These are phyloP conservation scores for Mycena sp. DNA, from an alignment of 1,284 basidiomycete genomes.

Conservation along the genomic window DNA sequence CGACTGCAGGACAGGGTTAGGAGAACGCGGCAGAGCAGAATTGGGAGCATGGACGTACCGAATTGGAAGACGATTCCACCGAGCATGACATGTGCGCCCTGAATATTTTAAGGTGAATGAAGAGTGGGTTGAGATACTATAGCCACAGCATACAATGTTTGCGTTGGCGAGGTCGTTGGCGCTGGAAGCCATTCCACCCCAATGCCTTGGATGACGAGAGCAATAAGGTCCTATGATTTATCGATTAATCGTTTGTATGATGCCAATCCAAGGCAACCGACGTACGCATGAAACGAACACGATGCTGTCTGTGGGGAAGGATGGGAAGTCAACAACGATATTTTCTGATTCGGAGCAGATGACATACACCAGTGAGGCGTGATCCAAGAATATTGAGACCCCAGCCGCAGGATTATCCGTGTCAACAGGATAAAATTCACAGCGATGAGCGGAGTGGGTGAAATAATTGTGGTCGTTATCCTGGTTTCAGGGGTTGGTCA, in stretches of 20 bases:
- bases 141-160: constrained; percentile 12
- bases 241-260: background rate
- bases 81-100: constrained; percentile 49
- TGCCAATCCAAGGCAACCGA: background rate
- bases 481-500: constrained; percentile 33
- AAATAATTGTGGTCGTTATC: constrained; percentile 52
- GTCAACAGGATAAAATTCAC: constrained; percentile 62
- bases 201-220: constrained; percentile 53
- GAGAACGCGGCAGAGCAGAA: background rate
- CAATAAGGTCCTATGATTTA: constrained; percentile 42
- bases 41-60: constrained; percentile 1
- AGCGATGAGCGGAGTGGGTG: constrained; percentile 59
- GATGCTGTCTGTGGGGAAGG: constrained; percentile 41
- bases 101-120: background rate
- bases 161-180: constrained; percentile 29
- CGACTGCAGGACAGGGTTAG: constrained; percentile 26
- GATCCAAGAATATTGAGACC: constrained; percentile 52
- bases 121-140: no score
- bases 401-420: constrained; percentile 50
- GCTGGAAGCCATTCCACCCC: constrained; percentile 51
- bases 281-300: constrained; percentile 46
- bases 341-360: background rate
- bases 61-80: constrained; percentile 44
- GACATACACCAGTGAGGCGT: constrained; percentile 38
- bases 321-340: background rate